Percentiles rank a stretch among this genome's conserved stretches.
These are phyloP conservation scores for Imleria badia DNA, from an alignment of 768 basidiomycete genomes.

Conservation along the genomic window DNA sequence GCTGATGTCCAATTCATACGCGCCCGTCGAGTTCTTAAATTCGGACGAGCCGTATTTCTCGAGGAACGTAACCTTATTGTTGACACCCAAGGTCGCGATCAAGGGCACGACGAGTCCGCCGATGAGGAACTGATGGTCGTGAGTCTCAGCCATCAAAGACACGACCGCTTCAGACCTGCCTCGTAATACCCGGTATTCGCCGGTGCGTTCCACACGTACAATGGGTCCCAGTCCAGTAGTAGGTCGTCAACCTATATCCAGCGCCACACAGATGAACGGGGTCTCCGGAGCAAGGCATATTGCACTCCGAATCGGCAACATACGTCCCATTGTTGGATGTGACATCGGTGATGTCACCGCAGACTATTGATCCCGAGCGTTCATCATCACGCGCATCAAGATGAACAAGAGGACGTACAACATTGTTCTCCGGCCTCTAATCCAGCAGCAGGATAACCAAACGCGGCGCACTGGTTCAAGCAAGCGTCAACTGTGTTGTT, in stretches of 20 bases:
- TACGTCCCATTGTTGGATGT: slow-evolving; percentile 31
- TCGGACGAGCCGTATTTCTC: slow-evolving; percentile 71
- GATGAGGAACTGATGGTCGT: slow-evolving; percentile 41
- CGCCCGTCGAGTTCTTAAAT: slow-evolving; percentile 66
- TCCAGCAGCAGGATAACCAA: slow-evolving; percentile 71
- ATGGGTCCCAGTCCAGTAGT: slow-evolving; percentile 47
- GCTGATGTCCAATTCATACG: slow-evolving; percentile 72
- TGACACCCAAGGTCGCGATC: slow-evolving; percentile 73
- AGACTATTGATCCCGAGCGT: slow-evolving; percentile 48
- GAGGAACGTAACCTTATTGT: slow-evolving; percentile 79
- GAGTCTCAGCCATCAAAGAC: neutral
- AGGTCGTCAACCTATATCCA: slow-evolving; percentile 50
- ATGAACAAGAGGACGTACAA: slow-evolving; percentile 40
- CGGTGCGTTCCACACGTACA: slow-evolving; percentile 68
- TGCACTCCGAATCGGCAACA: slow-evolving; percentile 40
- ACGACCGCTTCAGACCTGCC: slow-evolving; percentile 37
- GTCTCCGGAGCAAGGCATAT: slow-evolving; percentile 65
- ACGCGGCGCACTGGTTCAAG: slow-evolving; percentile 64
- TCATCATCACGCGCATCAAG: neutral
- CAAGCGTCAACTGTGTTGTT: no score
- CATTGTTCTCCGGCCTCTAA: slow-evolving; percentile 72
- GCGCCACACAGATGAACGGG: slow-evolving; percentile 69
- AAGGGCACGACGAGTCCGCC: slow-evolving; percentile 69
- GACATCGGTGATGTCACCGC: slow-evolving; percentile 66
- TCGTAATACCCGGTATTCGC: slow-evolving; percentile 67